Base-by-base conservation (phyloP, 2,329 filamentous ascomycete genomes). In the Cladosporium sp. region DNA sequence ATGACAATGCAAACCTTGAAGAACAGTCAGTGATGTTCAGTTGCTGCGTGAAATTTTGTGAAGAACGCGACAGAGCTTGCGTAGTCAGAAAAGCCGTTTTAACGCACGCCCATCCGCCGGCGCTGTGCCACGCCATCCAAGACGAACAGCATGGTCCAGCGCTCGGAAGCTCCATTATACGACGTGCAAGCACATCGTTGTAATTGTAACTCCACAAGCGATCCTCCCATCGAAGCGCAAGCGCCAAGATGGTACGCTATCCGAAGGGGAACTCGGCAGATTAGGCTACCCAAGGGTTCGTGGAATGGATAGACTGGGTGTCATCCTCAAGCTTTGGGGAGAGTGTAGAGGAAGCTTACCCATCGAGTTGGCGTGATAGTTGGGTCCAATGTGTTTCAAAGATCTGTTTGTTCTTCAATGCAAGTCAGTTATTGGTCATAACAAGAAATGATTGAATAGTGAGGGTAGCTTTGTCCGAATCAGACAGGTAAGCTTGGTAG, bases 221-320 rank as follows among this genome's bases (percentile, higher is more conserved):
- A 76, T 78, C 76, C 68, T 78, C 66, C 75, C 76, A 67, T 32
- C 60, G 43, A 28, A 66, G 68, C 67, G 67, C 66, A 67, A 70
- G 67, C 69, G 48, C 60, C 34, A 32, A 18, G 26, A 67, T 59
- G 73, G 75, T 78, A 75, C 72, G 72, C 74, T 78, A 76, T 72
- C 58, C 72, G 72, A 68, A 77, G 76, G 71, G 71, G 71, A 71
- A 69, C 75, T 77, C 73, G 76, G 73, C 67, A 68, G 71, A 70
- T 67, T 65, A 72, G 74, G 75, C 76, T 71, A 73, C 73, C 72
- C 58, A 54, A 66, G 66, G 70, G 71, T 73, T 78, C 74, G 72
- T 77, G 72, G 76, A 78, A 78, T 78, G 76, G 76, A 78, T 78
- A 73, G 74, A 77, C 76, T 77, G 59, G 72, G 66, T 75, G 72